Base-by-base conservation (phyloP, 2,329 filamentous ascomycete genomes). In the Xylariaceae sp. region DNA sequence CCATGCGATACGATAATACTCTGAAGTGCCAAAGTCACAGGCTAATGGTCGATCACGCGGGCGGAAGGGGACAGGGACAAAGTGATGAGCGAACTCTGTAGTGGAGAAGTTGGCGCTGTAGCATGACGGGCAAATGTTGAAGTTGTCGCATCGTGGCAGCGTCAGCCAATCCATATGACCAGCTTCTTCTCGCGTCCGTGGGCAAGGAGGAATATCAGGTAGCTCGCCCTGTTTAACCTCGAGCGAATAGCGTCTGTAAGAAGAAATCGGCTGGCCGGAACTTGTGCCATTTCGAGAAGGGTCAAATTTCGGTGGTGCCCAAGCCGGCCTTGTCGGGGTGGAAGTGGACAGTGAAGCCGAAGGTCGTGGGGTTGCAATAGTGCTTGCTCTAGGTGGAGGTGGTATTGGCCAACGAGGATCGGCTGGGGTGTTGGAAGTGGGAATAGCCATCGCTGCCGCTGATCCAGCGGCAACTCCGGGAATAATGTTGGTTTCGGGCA, bases 1-100 rank as follows among this genome's bases (percentile, higher is more conserved):
- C 83, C 88, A 96, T 1, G 91, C 91, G 38, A 96, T 83, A 28
- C 89, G 84, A 62, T 90, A 87, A 90, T 91, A 97, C 1, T 87
- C 82, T 0, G 77, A 79, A 12, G 83, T 79, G 31, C 89, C 89
- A 69, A 97, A 90, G 58, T 91, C 87, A 71, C 93, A 97, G 42
- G 80, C 76, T 7, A 89, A 77, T 42, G 81, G 76, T 39, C 77
- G 74, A 13, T 81, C 78, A 2, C 78, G 73, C 5, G 82, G 75
- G 14, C 84, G 81, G 28, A 77, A 73, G 31, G 82, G 77, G 34
- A 82, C 81, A 3, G 79, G 78, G 11, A 84, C 73, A 62, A 96
- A 90, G 33, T 83, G 75, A 14, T 81, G 76, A 2, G 83, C 78
- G 65, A 89, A 95, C 17, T 81, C 76, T 0, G 89, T 88, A 19